Conservation (phyloP, 371 early-diverging fungal genomes). For the Mucor racemosus region DNA sequence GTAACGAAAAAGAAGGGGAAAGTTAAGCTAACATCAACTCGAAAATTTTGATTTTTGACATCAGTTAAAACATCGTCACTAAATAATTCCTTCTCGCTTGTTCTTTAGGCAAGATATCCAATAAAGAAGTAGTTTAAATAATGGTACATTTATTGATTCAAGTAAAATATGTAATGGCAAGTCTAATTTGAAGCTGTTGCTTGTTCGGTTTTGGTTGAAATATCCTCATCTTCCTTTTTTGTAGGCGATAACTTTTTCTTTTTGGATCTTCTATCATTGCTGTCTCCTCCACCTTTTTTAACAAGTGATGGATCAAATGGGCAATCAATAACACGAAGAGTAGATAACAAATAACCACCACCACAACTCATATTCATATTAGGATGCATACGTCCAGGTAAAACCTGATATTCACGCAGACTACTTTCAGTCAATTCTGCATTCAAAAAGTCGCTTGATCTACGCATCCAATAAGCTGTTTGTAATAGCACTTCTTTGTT, state of each 20-base stretch:
- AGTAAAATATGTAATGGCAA: too few species aligned
- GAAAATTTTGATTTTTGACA: constrained; percentile 14
- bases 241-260: constrained; percentile 19
- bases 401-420: constrained; percentile 89
- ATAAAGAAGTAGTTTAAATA: not conserved
- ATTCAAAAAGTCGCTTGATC: constrained; percentile 72
- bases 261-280: constrained; percentile 24
- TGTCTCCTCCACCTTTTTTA: constrained; percentile 14
- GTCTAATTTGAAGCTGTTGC: not conserved
- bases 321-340: constrained; percentile 65
- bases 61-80: constrained; percentile 9
- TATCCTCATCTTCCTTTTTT: not conserved
- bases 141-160: constrained; percentile 6
- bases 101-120: constrained; percentile 1
- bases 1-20: constrained; percentile 1
- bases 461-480: constrained; percentile 74
- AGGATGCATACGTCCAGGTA: constrained; percentile 93
- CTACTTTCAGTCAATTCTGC: constrained; percentile 88
- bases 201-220: not conserved
- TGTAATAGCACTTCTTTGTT: constrained; percentile 83
- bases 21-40: not conserved
- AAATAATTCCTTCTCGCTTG: not conserved
- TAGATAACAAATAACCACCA: constrained; percentile 85
- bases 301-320: constrained; percentile 40
- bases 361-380: constrained; percentile 86